Conservation (phyloP, 331 rosid species). For the Acacia pycnantha region DNA sequence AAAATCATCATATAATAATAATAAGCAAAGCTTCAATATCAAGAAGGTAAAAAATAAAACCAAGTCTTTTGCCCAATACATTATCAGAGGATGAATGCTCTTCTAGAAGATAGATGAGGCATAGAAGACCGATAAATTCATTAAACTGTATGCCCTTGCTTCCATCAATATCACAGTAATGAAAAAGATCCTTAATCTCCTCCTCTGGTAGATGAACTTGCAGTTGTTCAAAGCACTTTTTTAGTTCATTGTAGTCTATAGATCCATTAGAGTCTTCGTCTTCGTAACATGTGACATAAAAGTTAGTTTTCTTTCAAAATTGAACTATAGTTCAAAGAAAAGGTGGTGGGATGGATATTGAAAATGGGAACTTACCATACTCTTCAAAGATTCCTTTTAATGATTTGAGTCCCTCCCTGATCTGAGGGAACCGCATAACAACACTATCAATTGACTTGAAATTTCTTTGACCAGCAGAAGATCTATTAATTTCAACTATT, state of each 20-base stretch:
- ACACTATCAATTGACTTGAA: slow-evolving; percentile 76
- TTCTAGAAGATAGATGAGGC: slow-evolving; percentile 76
- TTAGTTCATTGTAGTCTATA: slow-evolving; percentile 67
- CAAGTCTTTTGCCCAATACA: slow-evolving; percentile 38
- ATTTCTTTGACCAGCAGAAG: slow-evolving; percentile 39
- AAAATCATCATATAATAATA: slow-evolving; percentile 13
- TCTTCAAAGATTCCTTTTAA: slow-evolving; percentile 69
- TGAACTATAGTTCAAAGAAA: neutral
- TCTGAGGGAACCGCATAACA: slow-evolving; percentile 74
- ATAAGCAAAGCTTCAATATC: slow-evolving; percentile 12
- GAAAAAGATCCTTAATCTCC: slow-evolving; percentile 69
- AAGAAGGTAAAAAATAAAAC: neutral
- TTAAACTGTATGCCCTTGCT: slow-evolving; percentile 82
- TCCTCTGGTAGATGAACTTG: slow-evolving; percentile 60
- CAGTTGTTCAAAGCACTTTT: slow-evolving; percentile 60
- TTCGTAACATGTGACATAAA: slow-evolving; percentile 34
- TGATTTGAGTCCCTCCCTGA: slow-evolving; percentile 58
- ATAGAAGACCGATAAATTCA: slow-evolving; percentile 85
- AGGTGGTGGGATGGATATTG: neutral
- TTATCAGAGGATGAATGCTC: slow-evolving; percentile 46
- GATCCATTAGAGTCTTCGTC: slow-evolving; percentile 86
- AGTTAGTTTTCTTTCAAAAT: slow-evolving; percentile 17
- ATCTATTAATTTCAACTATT: slow-evolving; percentile 61
- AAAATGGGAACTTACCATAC: slow-evolving; percentile 59
- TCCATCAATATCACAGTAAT: slow-evolving; percentile 81